Conservation (phyloP, 305 asterid species). For the Ajuga reptans region DNA sequence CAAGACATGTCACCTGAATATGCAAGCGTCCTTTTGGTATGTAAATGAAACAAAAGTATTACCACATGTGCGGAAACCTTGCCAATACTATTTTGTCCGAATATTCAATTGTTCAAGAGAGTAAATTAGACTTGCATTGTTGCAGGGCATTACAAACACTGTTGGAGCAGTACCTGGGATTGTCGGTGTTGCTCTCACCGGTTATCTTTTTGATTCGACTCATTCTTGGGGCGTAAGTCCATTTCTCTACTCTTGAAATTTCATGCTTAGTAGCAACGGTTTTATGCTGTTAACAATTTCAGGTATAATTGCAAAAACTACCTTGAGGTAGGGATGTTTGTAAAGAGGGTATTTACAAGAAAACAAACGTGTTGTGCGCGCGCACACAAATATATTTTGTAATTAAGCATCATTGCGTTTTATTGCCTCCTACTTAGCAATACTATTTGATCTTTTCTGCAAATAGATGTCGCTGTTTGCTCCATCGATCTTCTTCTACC, state of each 20-base stretch:
- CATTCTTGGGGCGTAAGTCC: slow-evolving; percentile 93
- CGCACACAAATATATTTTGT: too few relatives aligned
- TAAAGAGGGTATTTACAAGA: too few relatives aligned
- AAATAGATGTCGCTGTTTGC: slow-evolving; percentile 77
- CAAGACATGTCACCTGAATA: slow-evolving; percentile 98
- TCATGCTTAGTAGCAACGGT: background rate
- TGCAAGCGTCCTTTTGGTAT: slow-evolving; percentile 91
- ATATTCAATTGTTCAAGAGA: background rate
- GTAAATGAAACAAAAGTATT: slow-evolving; percentile 12
- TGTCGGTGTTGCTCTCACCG: slow-evolving; percentile 87
- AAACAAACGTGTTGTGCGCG: too few relatives aligned
- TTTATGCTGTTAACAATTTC: background rate
- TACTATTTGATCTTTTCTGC: background rate
- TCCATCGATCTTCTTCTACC: slow-evolving; percentile 92
- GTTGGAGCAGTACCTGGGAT: slow-evolving; percentile 94
- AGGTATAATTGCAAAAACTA: too few relatives aligned
- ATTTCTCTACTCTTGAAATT: background rate
- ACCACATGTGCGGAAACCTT: background rate
- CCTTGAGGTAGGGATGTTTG: too few relatives aligned
- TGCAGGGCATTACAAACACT: slow-evolving; percentile 93
- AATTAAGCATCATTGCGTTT: background rate
- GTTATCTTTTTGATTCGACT: slow-evolving; percentile 85
- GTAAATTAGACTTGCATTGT: slow-evolving; percentile 5
- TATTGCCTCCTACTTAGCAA: background rate
- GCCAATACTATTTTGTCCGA: background rate